Conservation (phyloP, 192 early-diverging fungal genomes). For the Backusella australiensis region DNA sequence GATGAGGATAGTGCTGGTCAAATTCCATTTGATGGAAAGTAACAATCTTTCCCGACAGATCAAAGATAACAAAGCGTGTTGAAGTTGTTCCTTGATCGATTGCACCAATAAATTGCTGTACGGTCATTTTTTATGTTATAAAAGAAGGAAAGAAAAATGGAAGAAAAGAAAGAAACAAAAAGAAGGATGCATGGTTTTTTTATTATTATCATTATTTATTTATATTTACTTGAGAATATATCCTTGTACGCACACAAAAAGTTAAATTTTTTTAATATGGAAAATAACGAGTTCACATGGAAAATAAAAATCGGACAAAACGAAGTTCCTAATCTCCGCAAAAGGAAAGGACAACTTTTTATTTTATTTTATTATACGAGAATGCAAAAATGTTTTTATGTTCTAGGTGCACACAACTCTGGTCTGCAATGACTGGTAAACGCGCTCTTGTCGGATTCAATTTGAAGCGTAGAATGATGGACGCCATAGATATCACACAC, state of each 20-base stretch:
- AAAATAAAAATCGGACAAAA: slow-evolving; percentile 6
- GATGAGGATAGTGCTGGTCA: slow-evolving; percentile 73
- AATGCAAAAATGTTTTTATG: neutral
- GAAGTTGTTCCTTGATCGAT: slow-evolving; percentile 96
- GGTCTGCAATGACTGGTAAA: slow-evolving; percentile 51
- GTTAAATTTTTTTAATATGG: neutral
- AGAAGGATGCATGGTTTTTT: neutral
- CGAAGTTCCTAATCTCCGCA: neutral
- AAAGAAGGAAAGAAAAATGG: neutral
- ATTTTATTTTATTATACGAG: neutral
- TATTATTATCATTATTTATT: neutral
- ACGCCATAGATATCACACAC: slow-evolving; percentile 51
- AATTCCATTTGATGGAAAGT: slow-evolving; percentile 82
- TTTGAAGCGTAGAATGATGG: slow-evolving; percentile 56
- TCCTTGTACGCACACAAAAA: neutral
- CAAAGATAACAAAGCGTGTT: slow-evolving; percentile 91
- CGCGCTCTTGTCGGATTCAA: slow-evolving; percentile 38
- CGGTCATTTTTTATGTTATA: slow-evolving; percentile 8
- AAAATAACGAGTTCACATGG: neutral
- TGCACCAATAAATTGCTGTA: slow-evolving; percentile 66
- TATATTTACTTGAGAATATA: neutral
- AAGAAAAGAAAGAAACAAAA: slow-evolving; percentile 1
- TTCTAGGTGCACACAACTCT: slow-evolving; percentile 34
- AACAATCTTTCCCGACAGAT: slow-evolving; percentile 67
- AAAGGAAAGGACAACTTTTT: neutral